These are phyloP conservation scores for Vicia sativa DNA, from an alignment of 306 rosid genomes.

Conservation along the genomic window DNA sequence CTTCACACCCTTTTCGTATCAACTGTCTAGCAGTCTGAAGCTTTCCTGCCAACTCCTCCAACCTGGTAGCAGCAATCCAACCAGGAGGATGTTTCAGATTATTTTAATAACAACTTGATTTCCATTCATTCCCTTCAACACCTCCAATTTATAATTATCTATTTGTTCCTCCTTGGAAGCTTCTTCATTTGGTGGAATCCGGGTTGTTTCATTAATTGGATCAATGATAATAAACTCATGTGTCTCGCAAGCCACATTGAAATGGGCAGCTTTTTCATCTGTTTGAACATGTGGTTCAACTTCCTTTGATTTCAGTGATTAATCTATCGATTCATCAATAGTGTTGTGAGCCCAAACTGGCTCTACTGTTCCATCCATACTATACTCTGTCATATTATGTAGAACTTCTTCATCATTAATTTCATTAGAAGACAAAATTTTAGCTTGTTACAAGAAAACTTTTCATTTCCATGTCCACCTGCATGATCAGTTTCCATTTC, in stretches of 20 bases:
- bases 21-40: constrained; percentile 77
- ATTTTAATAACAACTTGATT: constrained; percentile 83
- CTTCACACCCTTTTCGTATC: constrained; percentile 86
- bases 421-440: constrained; percentile 36
- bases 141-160: too few relatives aligned
- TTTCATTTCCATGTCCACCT: constrained; percentile 32
- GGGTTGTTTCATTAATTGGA: not conserved
- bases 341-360: constrained; percentile 39
- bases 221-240: not conserved
- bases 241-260: not conserved
- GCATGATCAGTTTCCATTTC: constrained; percentile 34
- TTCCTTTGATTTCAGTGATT: not conserved
- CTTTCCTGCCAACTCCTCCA: constrained; percentile 90
- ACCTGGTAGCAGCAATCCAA: constrained; percentile 90
- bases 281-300: too few relatives aligned
- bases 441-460: constrained; percentile 28
- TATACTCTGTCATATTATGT: constrained; percentile 36
- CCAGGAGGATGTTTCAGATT: constrained; percentile 91
- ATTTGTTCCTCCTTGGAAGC: too few relatives aligned
- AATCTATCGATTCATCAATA: not conserved
- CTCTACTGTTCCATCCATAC: constrained; percentile 25
- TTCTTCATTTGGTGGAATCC: not conserved
- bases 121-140: too few relatives aligned
- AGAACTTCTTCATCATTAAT: constrained; percentile 30
- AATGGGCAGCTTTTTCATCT: not conserved